Evolutionary conservation across 2,329 filamentous ascomycete genomes (phyloP).

Genomic region (Sordariomycetes sp.): DNA sequence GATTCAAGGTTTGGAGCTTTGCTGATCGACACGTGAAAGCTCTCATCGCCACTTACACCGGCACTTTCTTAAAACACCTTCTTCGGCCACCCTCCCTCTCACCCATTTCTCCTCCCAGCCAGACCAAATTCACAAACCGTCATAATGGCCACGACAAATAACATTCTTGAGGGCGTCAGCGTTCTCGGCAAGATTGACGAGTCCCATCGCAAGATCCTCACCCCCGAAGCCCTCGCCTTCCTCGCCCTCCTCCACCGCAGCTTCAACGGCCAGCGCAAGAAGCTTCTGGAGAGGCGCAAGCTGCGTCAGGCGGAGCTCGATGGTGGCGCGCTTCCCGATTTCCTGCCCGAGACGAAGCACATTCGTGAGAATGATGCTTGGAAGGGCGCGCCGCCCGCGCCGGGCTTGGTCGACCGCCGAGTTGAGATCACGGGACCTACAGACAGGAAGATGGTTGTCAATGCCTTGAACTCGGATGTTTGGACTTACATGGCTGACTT

Average conservation of each 20-base stretch:
- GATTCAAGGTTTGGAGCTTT: no score
- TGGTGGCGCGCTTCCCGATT: constrained; percentile 71
- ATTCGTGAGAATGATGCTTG: constrained; percentile 81
- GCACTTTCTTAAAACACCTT: not conserved
- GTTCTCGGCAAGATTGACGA: constrained; percentile 56
- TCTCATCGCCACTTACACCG: not conserved
- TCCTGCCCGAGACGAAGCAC: constrained; percentile 80
- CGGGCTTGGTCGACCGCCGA: constrained; percentile 74
- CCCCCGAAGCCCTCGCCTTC: constrained; percentile 72
- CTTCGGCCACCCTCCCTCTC: not conserved
- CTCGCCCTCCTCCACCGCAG: constrained; percentile 77
- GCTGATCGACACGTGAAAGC: not conserved
- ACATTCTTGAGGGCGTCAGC: constrained; percentile 72
- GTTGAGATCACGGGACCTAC: constrained; percentile 88
- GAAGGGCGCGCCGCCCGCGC: constrained; percentile 76
- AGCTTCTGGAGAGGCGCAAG: constrained; percentile 68
- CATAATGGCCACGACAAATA: constrained; percentile 61
- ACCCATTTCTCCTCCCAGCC: not conserved
- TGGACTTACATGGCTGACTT: constrained; percentile 97
- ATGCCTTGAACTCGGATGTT: constrained; percentile 80
- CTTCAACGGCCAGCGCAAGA: constrained; percentile 75
- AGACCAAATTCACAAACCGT: constrained; percentile 4
- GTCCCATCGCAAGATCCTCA: constrained; percentile 72
- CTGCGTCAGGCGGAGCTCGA: constrained; percentile 79
- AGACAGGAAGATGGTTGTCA: constrained; percentile 91